Percentiles rank a stretch among this genome's conserved stretches.
Evolutionary conservation across 345 rosid genomes (phyloP).

Genomic region (Diplotaxis tenuifolia): DNA sequence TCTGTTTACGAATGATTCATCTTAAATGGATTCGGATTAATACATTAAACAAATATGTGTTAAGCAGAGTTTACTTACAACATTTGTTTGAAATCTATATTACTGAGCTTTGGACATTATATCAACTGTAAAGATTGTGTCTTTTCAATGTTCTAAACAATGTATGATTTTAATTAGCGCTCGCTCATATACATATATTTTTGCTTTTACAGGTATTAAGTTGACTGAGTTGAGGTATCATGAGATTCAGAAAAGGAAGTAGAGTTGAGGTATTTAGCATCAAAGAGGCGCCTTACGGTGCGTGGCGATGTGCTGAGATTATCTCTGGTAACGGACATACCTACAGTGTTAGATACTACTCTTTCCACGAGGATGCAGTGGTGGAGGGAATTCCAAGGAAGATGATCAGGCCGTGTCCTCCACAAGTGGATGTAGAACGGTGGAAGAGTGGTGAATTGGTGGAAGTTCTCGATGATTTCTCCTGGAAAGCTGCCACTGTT

Average conservation of each 20-base stretch:
- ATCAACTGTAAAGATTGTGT: neutral
- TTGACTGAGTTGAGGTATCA: conserved; percentile 19
- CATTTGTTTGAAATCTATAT: neutral
- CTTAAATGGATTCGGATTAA: neutral
- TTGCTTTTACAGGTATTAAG: conserved; percentile 22
- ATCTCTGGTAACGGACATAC: conserved; percentile 64
- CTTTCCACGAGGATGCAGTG: conserved; percentile 20
- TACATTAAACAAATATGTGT: neutral
- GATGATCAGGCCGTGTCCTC: conserved; percentile 69
- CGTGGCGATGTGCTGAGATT: conserved; percentile 66
- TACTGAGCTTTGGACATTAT: neutral
- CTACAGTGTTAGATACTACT: conserved; percentile 45
- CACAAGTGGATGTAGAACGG: conserved; percentile 40
- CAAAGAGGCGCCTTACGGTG: conserved; percentile 53
- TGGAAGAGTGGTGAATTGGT: conserved; percentile 64
- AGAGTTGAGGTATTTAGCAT: conserved; percentile 65
- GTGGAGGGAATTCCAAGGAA: conserved; percentile 59
- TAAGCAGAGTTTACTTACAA: neutral
- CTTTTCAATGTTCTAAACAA: neutral
- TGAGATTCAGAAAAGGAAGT: conserved; percentile 70
- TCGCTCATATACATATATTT: conserved; percentile 5
- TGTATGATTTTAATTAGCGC: neutral
- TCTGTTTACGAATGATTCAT: neutral
- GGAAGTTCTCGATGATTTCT: conserved; percentile 53
- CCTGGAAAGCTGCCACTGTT: conserved; percentile 63